A percentile compares a stretch with the other conserved stretches of the same genome.
phyloP scores from a whole-genome alignment of 148 eudicot genomes.

The Persicaria tinctoria region DNA sequence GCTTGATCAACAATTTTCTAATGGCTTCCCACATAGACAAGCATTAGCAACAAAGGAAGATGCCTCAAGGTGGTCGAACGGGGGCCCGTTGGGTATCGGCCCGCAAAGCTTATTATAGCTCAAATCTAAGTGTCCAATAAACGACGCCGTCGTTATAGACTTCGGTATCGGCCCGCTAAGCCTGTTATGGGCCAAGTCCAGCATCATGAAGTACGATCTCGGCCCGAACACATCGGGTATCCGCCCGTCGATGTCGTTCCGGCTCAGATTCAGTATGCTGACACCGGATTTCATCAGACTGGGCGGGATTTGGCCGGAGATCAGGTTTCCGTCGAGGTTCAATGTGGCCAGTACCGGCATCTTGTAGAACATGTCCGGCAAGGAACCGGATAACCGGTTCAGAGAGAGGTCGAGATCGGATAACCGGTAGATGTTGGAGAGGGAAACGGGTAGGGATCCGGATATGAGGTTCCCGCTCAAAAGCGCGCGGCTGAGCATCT shows the following conservation, averaged over 20 bases:
- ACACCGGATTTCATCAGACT: conserved; percentile 41
- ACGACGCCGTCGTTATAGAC: conserved; percentile 48
- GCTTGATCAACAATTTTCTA: conserved; percentile 35
- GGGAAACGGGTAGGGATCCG: conserved; percentile 51
- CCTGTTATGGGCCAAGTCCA: conserved; percentile 63
- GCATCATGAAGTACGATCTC: conserved; percentile 65
- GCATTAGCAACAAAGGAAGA: conserved; percentile 62
- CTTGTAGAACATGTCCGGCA: conserved; percentile 54
- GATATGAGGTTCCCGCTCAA: conserved; percentile 52
- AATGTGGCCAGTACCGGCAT: conserved; percentile 36
- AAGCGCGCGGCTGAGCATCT: conserved; percentile 36
- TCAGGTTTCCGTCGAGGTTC: conserved; percentile 54
- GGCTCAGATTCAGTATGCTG: conserved; percentile 70
- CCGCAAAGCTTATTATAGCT: conserved; percentile 80
- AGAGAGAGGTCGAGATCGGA: conserved; percentile 41
- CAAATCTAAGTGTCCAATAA: conserved; percentile 73
- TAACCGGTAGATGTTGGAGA: conserved; percentile 41
- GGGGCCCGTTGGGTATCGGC: conserved; percentile 57
- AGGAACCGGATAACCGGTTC: conserved; percentile 43
- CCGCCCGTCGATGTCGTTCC: conserved; percentile 54
- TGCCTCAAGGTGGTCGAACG: conserved; percentile 80
- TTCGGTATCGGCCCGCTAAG: conserved; percentile 60
- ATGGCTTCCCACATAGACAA: conserved; percentile 87
- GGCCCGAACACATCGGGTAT: conserved; percentile 75
- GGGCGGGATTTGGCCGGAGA: conserved; percentile 28